These are phyloP conservation scores for Aurifilum marmelostoma DNA, from an alignment of 2,329 filamentous ascomycete species.

Conservation along the genomic window DNA sequence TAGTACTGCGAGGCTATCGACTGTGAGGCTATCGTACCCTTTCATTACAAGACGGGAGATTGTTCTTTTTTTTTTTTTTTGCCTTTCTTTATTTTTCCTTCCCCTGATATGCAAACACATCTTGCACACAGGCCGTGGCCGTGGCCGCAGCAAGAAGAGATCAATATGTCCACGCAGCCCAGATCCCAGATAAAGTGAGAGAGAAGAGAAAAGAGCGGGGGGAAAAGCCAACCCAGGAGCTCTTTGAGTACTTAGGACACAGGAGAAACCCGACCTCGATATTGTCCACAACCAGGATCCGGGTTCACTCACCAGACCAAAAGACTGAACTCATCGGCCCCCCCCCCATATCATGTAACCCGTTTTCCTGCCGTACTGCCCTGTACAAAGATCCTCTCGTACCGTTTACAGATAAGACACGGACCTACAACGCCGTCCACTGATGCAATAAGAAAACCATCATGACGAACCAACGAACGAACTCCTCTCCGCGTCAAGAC, in stretches of 20 bases:
- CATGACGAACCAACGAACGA: background rate
- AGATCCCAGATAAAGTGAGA: too few species aligned
- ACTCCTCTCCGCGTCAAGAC: background rate
- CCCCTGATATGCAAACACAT: background rate
- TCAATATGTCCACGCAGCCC: background rate
- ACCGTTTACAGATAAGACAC: background rate
- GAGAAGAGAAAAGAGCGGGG: background rate
- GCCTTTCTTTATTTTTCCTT: background rate
- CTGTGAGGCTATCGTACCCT: background rate
- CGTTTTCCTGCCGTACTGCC: too few species aligned
- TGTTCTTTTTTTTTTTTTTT: background rate
- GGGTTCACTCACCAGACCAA: background rate
- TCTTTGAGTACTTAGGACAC: background rate
- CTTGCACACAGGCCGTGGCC: constrained; percentile 25
- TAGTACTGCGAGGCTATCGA: constrained; percentile 13
- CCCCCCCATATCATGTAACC: too few species aligned
- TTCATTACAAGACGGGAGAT: constrained; percentile 19
- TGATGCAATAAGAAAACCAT: background rate
- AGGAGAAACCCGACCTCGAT: background rate
- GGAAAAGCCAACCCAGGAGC: background rate
- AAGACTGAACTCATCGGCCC: too few species aligned
- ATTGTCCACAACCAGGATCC: background rate
- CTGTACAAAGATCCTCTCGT: background rate
- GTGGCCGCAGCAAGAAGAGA: constrained; percentile 5
- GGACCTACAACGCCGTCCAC: background rate